Evolutionary conservation across 164 flowering plant genomes (phyloP).

Genomic region (Magnolia officinalis): DNA sequence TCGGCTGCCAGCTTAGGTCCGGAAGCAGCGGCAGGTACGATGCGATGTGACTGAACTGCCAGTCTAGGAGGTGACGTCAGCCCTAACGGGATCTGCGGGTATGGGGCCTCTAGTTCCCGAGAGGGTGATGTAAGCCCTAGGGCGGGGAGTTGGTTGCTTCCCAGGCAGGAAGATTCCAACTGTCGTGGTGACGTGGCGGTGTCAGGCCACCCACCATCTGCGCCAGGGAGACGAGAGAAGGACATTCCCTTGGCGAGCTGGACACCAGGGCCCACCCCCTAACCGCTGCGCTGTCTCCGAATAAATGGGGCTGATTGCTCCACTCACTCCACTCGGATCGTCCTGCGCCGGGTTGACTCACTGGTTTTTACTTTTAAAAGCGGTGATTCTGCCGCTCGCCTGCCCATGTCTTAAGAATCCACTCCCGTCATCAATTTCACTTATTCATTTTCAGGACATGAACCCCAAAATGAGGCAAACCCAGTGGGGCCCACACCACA

Average conservation of each 20-base stretch:
- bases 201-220: slow-evolving; percentile 43
- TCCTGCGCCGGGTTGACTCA: neutral
- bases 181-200: slow-evolving; percentile 34
- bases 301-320: slow-evolving; percentile 10
- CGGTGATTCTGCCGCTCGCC: too few species aligned
- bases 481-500: too few species aligned
- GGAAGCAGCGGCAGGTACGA: neutral
- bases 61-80: slow-evolving; percentile 16
- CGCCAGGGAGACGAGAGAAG: slow-evolving; percentile 42
- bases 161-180: slow-evolving; percentile 32
- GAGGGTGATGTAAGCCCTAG: slow-evolving; percentile 20
- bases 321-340: neutral
- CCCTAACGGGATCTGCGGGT: slow-evolving; percentile 3
- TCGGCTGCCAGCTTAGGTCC: neutral
- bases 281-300: slow-evolving; percentile 14
- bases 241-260: slow-evolving; percentile 33
- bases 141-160: slow-evolving; percentile 5
- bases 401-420: too few species aligned
- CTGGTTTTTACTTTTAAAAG: neutral
- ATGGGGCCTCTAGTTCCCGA: neutral
- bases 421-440: too few species aligned
- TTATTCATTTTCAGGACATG: too few species aligned
- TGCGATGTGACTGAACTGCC: slow-evolving; percentile 25
- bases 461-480: too few species aligned
- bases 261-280: slow-evolving; percentile 19